Evolutionary conservation across 1,284 basidiomycete genomes (phyloP).

Genomic region (Phlebopus sp.): DNA sequence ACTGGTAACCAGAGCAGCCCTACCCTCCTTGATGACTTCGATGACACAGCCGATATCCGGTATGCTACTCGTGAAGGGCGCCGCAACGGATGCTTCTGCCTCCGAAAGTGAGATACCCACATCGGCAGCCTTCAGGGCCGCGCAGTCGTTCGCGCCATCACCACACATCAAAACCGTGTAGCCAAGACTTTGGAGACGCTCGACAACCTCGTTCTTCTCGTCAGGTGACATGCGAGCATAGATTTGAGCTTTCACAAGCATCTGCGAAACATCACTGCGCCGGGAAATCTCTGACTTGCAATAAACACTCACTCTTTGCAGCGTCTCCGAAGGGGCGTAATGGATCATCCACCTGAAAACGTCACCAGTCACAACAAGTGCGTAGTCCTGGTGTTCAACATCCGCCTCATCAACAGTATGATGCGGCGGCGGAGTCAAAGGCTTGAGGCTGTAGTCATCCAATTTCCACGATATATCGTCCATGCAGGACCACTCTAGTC

Average conservation of each 20-base stretch:
- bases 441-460: constrained; percentile 86
- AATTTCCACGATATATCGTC: constrained; percentile 87
- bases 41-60: constrained; percentile 97
- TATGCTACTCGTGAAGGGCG: constrained; percentile 92
- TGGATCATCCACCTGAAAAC: constrained; percentile 99
- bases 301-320: constrained; percentile 71
- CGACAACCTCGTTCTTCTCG: constrained; percentile 98
- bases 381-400: constrained; percentile 82
- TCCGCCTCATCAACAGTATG: constrained; percentile 68
- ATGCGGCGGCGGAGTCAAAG: constrained; percentile 63
- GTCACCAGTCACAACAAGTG: constrained; percentile 93
- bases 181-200: constrained; percentile 88
- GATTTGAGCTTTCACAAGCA: constrained; percentile 98
- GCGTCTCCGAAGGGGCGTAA: constrained; percentile 88
- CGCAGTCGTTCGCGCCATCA: constrained; percentile 98
- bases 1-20: constrained; percentile 93
- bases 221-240: constrained; percentile 99
- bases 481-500: constrained; percentile 89
- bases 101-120: constrained; percentile 97
- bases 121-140: constrained; percentile 97
- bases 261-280: constrained; percentile 45
- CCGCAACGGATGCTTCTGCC: constrained; percentile 98
- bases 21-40: constrained; percentile 94
- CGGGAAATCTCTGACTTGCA: neutral
- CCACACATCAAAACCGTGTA: constrained; percentile 99